These are phyloP conservation scores for Asterophora lycoperdoides DNA, from an alignment of 768 basidiomycete species.

Conservation along the genomic window DNA sequence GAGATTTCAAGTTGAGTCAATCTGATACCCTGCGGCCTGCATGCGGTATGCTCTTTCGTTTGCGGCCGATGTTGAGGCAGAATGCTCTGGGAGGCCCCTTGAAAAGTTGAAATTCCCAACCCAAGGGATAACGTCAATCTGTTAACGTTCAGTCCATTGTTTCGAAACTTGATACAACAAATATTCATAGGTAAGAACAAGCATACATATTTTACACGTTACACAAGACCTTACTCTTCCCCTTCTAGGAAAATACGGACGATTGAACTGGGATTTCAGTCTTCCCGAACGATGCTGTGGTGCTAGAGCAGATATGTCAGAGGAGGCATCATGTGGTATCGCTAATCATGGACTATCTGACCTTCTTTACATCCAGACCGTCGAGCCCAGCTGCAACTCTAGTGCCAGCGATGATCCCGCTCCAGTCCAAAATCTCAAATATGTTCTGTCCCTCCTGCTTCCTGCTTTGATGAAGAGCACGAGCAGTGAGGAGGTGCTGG, in stretches of 20 bases:
- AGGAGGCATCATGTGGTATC: not conserved
- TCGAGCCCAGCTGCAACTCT: slow-evolving; percentile 70
- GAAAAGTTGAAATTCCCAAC: too few species aligned
- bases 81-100: too few species aligned
- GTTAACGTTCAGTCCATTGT: too few species aligned
- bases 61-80: too few species aligned
- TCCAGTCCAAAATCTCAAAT: slow-evolving; percentile 76
- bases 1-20: too few species aligned
- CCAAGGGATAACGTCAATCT: not conserved
- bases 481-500: slow-evolving; percentile 74
- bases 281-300: slow-evolving; percentile 18
- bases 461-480: slow-evolving; percentile 58
- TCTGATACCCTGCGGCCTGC: too few species aligned
- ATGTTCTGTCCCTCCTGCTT: slow-evolving; percentile 39
- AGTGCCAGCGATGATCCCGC: slow-evolving; percentile 71
- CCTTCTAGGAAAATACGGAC: not conserved
- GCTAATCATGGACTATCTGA: slow-evolving; percentile 11
- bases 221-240: not conserved
- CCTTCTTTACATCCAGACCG: slow-evolving; percentile 35
- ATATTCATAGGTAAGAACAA: not conserved
- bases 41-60: too few species aligned
- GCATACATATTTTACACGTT: not conserved
- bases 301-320: slow-evolving; percentile 12
- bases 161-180: not conserved
- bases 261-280: slow-evolving; percentile 4